phyloP scores from a whole-genome alignment of 31 red algal genomes.

The Endocladia muricata region DNA sequence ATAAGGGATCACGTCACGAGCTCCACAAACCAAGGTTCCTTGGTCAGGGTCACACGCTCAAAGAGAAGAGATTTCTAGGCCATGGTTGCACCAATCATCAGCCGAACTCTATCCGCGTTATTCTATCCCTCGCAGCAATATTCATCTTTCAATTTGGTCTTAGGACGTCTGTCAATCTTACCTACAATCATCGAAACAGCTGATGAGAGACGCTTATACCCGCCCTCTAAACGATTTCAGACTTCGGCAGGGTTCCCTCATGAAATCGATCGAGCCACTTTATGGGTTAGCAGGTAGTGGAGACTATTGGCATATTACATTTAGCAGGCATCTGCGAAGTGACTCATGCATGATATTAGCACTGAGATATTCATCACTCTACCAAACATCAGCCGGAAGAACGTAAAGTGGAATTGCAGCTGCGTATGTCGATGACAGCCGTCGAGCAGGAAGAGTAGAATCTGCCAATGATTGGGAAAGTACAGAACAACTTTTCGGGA shows the following conservation, averaged over 20 bases:
- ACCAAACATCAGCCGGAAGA: not conserved
- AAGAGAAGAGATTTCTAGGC: not conserved
- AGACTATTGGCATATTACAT: slow-evolving; percentile 35
- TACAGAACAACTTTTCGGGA: not conserved
- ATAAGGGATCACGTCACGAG: not conserved
- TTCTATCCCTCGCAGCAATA: slow-evolving; percentile 12
- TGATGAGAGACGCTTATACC: slow-evolving; percentile 14
- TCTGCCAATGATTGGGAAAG: not conserved
- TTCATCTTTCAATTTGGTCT: slow-evolving; percentile 23
- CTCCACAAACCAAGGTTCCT: slow-evolving; percentile 3
- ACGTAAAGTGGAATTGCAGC: not conserved
- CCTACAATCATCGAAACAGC: not conserved
- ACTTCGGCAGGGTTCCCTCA: not conserved
- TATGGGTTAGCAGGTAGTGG: slow-evolving; percentile 26
- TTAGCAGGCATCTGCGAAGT: not conserved
- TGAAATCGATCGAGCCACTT: slow-evolving; percentile 8
- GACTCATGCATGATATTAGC: not conserved
- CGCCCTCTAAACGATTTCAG: slow-evolving; percentile 16
- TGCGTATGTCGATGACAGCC: slow-evolving; percentile 8
- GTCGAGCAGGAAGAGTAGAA: not conserved
- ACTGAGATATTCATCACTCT: not conserved
- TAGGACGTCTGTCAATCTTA: slow-evolving; percentile 38
- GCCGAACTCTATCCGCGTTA: not conserved
- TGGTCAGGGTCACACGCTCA: not conserved
- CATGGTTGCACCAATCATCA: not conserved